Conservation (phyloP, 2,329 filamentous ascomycete species). For the Xylariaceae sp. region DNA sequence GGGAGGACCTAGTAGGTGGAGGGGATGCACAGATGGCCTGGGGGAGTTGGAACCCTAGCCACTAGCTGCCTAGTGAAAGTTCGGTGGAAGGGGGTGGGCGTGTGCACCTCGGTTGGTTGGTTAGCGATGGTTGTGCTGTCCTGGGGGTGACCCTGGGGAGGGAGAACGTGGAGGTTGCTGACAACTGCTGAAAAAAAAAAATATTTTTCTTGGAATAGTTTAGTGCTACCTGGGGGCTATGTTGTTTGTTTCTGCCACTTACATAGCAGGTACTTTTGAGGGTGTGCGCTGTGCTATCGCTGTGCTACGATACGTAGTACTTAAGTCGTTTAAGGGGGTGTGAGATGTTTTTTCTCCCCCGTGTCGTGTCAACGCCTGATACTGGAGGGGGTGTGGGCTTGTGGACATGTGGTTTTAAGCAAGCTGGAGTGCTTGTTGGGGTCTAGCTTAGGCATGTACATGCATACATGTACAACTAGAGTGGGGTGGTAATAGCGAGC, state of each 20-base stretch:
- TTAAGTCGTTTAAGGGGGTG: constrained; percentile 12
- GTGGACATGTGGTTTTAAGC: constrained; percentile 28
- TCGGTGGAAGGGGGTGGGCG: constrained; percentile 21
- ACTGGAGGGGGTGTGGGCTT: constrained; percentile 20
- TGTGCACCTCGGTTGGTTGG: constrained; percentile 10
- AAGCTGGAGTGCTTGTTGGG: constrained; percentile 14
- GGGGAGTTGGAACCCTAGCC: constrained; percentile 27
- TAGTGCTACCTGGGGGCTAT: not conserved
- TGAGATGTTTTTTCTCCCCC: constrained; percentile 23
- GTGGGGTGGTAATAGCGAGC: constrained; percentile 15
- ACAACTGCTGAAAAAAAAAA: constrained; percentile 20
- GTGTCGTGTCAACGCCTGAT: constrained; percentile 24
- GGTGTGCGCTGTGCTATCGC: not conserved
- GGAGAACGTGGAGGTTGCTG: constrained; percentile 29
- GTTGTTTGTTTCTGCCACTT: not conserved
- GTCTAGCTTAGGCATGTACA: constrained; percentile 4
- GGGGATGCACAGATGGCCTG: constrained; percentile 29
- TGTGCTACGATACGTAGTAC: not conserved
- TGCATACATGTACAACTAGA: no score
- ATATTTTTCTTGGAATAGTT: not conserved
- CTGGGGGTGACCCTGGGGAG: constrained; percentile 13
- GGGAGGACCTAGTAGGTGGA: constrained; percentile 27
- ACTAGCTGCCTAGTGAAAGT: constrained; percentile 4
- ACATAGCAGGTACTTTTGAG: not conserved
- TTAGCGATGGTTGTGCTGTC: constrained; percentile 11